Conservation (phyloP, 108 stramenopile genomes). For the Nannochloropsis oceanica region DNA sequence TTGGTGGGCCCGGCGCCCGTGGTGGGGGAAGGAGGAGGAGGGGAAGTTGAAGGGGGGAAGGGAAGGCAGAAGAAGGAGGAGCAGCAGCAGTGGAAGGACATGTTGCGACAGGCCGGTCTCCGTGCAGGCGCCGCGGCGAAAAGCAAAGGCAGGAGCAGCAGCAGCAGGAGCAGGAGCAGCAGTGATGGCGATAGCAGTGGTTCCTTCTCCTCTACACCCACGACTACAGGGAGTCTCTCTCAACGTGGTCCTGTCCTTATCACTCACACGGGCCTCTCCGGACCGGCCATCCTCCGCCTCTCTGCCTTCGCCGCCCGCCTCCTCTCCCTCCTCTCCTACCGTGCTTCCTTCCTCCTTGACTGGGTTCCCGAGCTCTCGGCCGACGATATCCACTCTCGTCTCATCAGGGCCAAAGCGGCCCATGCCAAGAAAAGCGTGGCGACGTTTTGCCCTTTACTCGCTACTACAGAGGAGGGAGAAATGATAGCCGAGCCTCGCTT, state of each 20-base stretch:
- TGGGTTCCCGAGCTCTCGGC: constrained; percentile 31
- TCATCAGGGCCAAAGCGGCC: neutral
- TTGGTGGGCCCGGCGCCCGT: neutral
- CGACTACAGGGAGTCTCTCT: neutral
- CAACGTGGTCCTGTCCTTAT: constrained; percentile 71
- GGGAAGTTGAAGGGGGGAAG: constrained; percentile 5
- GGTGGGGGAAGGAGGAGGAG: neutral
- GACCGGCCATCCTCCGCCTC: constrained; percentile 68
- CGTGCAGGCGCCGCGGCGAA: neutral
- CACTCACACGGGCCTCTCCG: constrained; percentile 74
- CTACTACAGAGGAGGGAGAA: neutral
- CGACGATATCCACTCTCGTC: neutral
- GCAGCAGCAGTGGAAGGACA: neutral
- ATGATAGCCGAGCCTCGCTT: neutral
- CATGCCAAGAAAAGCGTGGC: neutral
- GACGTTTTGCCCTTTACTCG: neutral
- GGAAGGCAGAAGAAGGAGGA: constrained; percentile 36
- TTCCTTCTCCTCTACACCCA: neutral
- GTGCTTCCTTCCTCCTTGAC: constrained; percentile 38
- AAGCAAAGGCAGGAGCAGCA: neutral
- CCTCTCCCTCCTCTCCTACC: constrained; percentile 36
- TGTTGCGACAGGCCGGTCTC: neutral
- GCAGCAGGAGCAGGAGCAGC: neutral
- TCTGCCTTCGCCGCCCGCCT: constrained; percentile 80
- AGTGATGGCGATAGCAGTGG: neutral